phyloP scores from a whole-genome alignment of 176 grass and related monocot species.

The Olyra latifolia region DNA sequence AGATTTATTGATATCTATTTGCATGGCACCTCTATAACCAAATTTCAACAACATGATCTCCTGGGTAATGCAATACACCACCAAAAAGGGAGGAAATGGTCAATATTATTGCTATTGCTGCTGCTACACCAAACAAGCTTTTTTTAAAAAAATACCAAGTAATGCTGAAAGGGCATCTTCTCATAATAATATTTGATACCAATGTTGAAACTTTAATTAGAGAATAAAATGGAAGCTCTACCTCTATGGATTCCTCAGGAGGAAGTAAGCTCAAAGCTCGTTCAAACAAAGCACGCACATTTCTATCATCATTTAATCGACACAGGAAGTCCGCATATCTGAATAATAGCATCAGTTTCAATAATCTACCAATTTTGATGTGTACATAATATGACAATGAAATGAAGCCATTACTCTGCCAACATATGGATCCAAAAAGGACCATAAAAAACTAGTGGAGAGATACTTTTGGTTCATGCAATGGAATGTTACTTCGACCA shows the following conservation, averaged over 20 bases:
- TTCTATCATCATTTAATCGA: slow-evolving; percentile 97
- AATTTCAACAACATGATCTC: slow-evolving; percentile 9
- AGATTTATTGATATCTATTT: slow-evolving; percentile 34
- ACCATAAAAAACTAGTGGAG: neutral
- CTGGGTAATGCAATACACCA: neutral
- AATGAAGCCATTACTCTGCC: neutral
- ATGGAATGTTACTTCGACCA: neutral
- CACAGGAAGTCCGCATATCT: slow-evolving; percentile 96
- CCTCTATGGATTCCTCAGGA: slow-evolving; percentile 81
- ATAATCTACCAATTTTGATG: neutral
- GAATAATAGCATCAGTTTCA: slow-evolving; percentile 39
- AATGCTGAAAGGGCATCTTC: slow-evolving; percentile 12
- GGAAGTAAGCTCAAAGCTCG: slow-evolving; percentile 90
- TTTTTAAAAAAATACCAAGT: slow-evolving; percentile 15
- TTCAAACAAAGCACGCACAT: slow-evolving; percentile 97
- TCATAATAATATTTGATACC: neutral
- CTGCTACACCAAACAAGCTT: neutral
- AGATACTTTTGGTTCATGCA: neutral
- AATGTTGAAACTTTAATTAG: neutral
- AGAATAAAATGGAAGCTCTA: slow-evolving; percentile 36
- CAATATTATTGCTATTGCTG: slow-evolving; percentile 6
- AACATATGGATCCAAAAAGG: slow-evolving; percentile 37
- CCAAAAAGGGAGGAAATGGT: slow-evolving; percentile 9
- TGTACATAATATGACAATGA: slow-evolving; percentile 13
- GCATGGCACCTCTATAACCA: slow-evolving; percentile 12